Evolutionary conservation across 2,329 filamentous ascomycete genomes (phyloP).

Genomic region (Botrytis byssoidea): DNA sequence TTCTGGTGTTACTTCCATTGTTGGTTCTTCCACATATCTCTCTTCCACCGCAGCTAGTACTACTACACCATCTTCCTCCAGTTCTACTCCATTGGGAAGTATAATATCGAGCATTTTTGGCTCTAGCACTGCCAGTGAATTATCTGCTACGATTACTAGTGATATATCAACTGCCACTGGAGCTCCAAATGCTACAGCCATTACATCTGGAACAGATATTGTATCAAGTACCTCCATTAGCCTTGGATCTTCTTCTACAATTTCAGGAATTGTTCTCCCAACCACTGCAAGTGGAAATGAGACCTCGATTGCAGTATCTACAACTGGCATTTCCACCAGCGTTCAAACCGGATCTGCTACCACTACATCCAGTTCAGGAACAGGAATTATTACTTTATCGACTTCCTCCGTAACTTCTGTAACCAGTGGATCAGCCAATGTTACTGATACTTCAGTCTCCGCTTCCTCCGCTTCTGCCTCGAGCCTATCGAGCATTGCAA

Average conservation of each 20-base stretch:
- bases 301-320: neutral
- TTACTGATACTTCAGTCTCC: neutral
- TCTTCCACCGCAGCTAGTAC: neutral
- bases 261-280: slow-evolving; percentile 9
- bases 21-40: slow-evolving; percentile 11
- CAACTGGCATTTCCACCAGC: neutral
- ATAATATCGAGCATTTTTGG: slow-evolving; percentile 24
- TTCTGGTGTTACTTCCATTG: neutral
- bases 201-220: slow-evolving; percentile 1
- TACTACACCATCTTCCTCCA: neutral
- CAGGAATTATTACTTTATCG: slow-evolving; percentile 3
- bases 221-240: slow-evolving; percentile 15
- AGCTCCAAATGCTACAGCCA: slow-evolving; percentile 11
- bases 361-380: slow-evolving; percentile 9
- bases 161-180: neutral
- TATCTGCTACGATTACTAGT: slow-evolving; percentile 1
- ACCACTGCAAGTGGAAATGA: slow-evolving; percentile 13
- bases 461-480: neutral
- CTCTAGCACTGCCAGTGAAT: slow-evolving; percentile 2
- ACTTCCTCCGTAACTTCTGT: neutral
- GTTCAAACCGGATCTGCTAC: neutral
- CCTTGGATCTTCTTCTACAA: slow-evolving; percentile 8
- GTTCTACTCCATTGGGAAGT: slow-evolving; percentile 18
- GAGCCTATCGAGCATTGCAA: slow-evolving; percentile 4
- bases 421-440: neutral